These are phyloP conservation scores for Uncinocarpus reesii DNA, from an alignment of 2,329 filamentous ascomycete genomes.

Conservation along the genomic window DNA sequence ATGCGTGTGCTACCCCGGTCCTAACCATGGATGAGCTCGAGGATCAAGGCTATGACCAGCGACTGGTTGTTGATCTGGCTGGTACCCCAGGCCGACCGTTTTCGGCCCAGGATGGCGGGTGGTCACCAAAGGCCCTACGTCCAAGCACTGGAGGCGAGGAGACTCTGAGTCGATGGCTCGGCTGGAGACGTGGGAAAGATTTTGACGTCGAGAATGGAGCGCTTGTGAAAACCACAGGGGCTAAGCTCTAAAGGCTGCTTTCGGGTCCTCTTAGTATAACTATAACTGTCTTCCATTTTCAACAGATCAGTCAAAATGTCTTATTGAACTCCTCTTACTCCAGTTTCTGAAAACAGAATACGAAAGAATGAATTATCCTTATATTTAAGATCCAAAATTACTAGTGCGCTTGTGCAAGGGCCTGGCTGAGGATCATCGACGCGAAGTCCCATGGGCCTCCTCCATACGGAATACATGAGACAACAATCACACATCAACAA, in stretches of 20 bases:
- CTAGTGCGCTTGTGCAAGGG: too few relatives aligned
- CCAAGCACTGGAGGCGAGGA: conserved; percentile 65
- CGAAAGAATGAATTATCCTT: too few relatives aligned
- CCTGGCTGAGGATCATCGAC: conserved; percentile 1
- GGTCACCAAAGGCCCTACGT: conserved; percentile 48
- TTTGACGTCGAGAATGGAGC: conserved; percentile 58
- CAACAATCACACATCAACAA: conserved; percentile 4
- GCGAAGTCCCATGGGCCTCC: conserved; percentile 1
- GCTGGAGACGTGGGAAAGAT: conserved; percentile 62
- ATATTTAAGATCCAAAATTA: too few relatives aligned
- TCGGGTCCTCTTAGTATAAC: too few relatives aligned
- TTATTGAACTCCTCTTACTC: too few relatives aligned
- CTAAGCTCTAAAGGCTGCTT: conserved; percentile 16
- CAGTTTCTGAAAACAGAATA: too few relatives aligned
- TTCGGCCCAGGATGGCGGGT: conserved; percentile 55
- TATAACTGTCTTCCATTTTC: too few relatives aligned
- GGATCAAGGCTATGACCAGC: conserved; percentile 40
- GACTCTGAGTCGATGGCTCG: conserved; percentile 59
- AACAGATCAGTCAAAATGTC: too few relatives aligned
- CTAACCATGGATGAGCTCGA: conserved; percentile 65
- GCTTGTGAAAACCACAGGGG: conserved; percentile 42
- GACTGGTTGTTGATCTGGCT: conserved; percentile 44
- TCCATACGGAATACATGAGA: conserved; percentile 1
- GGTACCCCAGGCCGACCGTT: conserved; percentile 57
- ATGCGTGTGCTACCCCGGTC: conserved; percentile 88